Percentiles rank a stretch among this genome's conserved stretches.
These are phyloP conservation scores for Anisogramma anomala DNA, from an alignment of 2,329 filamentous ascomycete species.

Conservation along the genomic window DNA sequence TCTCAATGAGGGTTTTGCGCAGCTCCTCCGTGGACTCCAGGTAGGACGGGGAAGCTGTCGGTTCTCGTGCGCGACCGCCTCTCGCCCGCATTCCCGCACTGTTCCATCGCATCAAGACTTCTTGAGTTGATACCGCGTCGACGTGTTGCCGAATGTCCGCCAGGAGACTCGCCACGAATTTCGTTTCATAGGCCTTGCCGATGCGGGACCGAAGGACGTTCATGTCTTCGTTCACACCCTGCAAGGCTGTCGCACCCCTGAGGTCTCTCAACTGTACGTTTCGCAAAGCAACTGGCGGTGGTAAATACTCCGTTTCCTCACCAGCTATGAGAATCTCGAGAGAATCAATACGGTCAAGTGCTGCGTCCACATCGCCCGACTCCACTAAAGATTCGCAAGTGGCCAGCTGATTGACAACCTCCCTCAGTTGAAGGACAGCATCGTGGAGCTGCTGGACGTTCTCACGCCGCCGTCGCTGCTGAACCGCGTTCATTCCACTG, in stretches of 20 bases:
- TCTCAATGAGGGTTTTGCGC: conserved; percentile 56
- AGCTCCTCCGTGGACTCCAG: conserved; percentile 60
- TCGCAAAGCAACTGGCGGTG: conserved; percentile 13
- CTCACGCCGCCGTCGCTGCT: conserved; percentile 68
- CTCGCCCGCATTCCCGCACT: conserved; percentile 61
- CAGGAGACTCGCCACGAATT: conserved; percentile 68
- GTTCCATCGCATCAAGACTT: conserved; percentile 78
- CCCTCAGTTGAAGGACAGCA: conserved; percentile 70
- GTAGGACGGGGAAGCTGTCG: conserved; percentile 67
- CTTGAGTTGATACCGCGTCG: conserved; percentile 54
- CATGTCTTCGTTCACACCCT: conserved; percentile 69
- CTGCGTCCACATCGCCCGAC: conserved; percentile 68
- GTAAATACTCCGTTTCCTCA: conserved; percentile 33
- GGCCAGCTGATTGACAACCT: conserved; percentile 63
- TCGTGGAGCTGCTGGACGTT: conserved; percentile 75
- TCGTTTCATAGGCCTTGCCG: conserved; percentile 73
- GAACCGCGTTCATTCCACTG: conserved; percentile 73
- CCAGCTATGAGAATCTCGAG: conserved; percentile 75
- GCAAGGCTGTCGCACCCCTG: conserved; percentile 63
- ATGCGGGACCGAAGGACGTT: conserved; percentile 65
- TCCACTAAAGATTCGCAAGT: conserved; percentile 74
- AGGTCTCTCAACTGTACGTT: conserved; percentile 50
- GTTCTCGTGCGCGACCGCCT: conserved; percentile 51
- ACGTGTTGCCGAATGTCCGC: conserved; percentile 72
- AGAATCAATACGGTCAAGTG: conserved; percentile 63